Evolutionary conservation across 441 rosid species (phyloP).

Genomic region (Eutrema salsugineum): DNA sequence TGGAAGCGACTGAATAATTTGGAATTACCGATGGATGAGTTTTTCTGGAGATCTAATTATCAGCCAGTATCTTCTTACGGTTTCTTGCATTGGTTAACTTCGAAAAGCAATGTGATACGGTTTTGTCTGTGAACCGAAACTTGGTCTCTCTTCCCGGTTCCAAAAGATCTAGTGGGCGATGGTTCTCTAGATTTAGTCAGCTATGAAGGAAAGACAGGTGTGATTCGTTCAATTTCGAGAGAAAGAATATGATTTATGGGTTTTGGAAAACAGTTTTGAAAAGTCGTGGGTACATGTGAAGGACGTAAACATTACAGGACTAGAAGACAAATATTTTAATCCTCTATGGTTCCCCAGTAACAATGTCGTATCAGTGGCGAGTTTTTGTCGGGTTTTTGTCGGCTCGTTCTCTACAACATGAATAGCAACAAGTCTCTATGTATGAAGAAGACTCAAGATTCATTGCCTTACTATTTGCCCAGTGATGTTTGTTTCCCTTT

Average conservation of each 20-base stretch:
- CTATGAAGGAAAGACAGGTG: constrained; percentile 21
- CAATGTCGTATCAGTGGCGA: not conserved
- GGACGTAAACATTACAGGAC: not conserved
- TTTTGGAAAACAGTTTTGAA: not conserved
- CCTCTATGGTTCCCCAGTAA: constrained; percentile 11
- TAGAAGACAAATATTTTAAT: not conserved
- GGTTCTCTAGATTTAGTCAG: not conserved
- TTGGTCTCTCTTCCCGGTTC: constrained; percentile 12
- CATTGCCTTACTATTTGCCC: not conserved
- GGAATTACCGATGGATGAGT: not conserved
- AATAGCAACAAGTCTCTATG: not conserved
- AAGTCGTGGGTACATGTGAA: not conserved
- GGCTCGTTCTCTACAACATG: constrained; percentile 7
- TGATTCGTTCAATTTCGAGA: not conserved
- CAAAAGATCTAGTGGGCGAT: not conserved
- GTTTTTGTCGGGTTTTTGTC: not conserved
- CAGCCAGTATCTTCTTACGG: not conserved
- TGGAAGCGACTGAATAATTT: constrained; percentile 9
- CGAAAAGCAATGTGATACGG: not conserved
- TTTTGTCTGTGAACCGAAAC: constrained; percentile 26
- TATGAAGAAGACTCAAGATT: not conserved
- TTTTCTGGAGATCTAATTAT: not conserved
- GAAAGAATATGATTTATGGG: not conserved
- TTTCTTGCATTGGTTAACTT: constrained; percentile 15
- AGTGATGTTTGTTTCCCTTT: not conserved